Evolutionary conservation across 78 protist species (phyloP).

Genomic region (Pelomyxa schiedti): DNA sequence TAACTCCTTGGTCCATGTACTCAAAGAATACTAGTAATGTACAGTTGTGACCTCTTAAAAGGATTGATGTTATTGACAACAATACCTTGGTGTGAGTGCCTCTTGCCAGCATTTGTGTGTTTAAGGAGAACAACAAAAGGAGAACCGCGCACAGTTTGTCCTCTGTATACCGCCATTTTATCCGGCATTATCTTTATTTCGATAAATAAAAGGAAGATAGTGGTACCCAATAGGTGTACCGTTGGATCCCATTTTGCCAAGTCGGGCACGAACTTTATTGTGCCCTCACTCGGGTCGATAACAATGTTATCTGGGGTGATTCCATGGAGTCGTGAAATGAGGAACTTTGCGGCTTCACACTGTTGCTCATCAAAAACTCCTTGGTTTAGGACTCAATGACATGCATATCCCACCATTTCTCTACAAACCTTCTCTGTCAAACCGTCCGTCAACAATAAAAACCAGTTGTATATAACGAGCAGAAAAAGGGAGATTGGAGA

Average conservation of each 20-base stretch:
- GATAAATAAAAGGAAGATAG: too few species aligned
- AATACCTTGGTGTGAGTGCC: background rate
- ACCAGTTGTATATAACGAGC: background rate
- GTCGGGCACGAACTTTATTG: background rate
- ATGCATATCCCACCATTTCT: too few species aligned
- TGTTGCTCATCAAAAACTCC: background rate
- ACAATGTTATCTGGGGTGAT: too few species aligned
- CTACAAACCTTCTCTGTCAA: too few species aligned
- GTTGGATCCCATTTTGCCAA: too few species aligned
- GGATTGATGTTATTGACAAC: too few species aligned
- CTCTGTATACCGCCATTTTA: background rate
- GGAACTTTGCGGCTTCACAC: background rate
- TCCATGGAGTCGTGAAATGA: background rate
- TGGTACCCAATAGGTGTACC: too few species aligned
- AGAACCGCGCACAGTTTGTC: background rate
- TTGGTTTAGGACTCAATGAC: too few species aligned
- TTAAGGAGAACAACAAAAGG: background rate
- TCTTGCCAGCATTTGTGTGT: background rate
- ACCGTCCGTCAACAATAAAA: background rate
- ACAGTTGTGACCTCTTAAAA: too few species aligned
- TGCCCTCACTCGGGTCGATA: too few species aligned
- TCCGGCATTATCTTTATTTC: too few species aligned
- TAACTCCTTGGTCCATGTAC: background rate
- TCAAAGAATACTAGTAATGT: background rate
- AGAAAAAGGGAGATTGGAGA: background rate